Percentiles rank a stretch among this genome's conserved stretches.
Conservation (phyloP, 2,329 filamentous ascomycete genomes). For the Hypoxylon sp. region DNA sequence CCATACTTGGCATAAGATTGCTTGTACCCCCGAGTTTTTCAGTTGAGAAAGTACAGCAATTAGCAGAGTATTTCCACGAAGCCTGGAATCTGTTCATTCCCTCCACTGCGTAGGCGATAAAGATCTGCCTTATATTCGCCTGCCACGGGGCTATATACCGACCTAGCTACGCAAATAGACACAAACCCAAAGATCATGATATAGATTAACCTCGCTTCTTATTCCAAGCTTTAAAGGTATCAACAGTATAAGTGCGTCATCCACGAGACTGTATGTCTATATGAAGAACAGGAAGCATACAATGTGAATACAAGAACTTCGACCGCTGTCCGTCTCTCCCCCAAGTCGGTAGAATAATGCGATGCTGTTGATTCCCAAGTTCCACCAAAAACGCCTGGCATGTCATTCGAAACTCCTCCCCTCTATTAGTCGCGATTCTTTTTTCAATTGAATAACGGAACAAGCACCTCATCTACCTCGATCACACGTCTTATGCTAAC, state of each 20-base stretch:
- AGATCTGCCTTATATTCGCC: background rate
- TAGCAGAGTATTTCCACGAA: background rate
- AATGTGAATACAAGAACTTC: constrained; percentile 19
- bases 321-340: background rate
- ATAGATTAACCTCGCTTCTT: background rate
- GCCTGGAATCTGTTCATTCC: background rate
- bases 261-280: constrained; percentile 5
- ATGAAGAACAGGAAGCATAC: constrained; percentile 6
- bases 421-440: constrained; percentile 6
- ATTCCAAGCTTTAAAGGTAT: background rate
- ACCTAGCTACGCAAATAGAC: background rate
- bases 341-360: constrained; percentile 6
- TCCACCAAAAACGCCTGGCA: constrained; percentile 20
- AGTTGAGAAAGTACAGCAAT: background rate
- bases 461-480: background rate
- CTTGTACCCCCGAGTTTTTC: too few species aligned
- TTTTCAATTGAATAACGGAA: constrained; percentile 2
- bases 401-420: constrained; percentile 9
- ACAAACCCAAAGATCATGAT: background rate
- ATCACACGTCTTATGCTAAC: background rate
- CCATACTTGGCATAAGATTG: too few species aligned
- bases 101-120: background rate
- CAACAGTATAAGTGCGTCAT: background rate
- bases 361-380: constrained; percentile 10
- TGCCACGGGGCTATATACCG: background rate